phyloP scores from a whole-genome alignment of 805 yeast species.

The Metschnikowia picachoensis region DNA sequence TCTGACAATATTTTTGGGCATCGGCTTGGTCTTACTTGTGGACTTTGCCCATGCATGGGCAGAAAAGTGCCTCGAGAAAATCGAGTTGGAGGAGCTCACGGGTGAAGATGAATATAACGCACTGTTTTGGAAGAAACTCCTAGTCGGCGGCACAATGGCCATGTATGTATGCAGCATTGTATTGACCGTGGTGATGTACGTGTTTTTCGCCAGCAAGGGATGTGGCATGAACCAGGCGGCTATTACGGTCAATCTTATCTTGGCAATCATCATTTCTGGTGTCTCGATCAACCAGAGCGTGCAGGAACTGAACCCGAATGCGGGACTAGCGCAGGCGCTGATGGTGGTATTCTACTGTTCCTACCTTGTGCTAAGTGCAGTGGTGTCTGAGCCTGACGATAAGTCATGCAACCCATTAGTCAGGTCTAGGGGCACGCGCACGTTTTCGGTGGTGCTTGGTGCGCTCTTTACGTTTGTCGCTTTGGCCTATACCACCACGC shows the following conservation, averaged over 20 bases:
- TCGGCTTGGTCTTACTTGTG: conserved; percentile 84
- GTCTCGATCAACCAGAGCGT: conserved; percentile 77
- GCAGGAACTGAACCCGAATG: conserved; percentile 90
- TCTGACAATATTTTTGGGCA: conserved; percentile 79
- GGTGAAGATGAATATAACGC: conserved; percentile 48
- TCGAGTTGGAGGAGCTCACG: conserved; percentile 67
- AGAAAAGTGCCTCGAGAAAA: conserved; percentile 86
- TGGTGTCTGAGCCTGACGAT: conserved; percentile 96
- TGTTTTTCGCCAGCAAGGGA: conserved; percentile 74
- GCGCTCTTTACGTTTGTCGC: conserved; percentile 93
- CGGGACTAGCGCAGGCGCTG: conserved; percentile 94
- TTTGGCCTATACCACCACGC: conserved; percentile 92
- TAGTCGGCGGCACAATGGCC: conserved; percentile 79
- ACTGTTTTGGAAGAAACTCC: conserved; percentile 70
- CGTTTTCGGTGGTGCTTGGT: conserved; percentile 81
- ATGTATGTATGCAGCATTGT: conserved; percentile 77
- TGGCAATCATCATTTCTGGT: conserved; percentile 60
- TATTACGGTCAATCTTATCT: conserved; percentile 67
- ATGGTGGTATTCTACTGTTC: conserved; percentile 95
- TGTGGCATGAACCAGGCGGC: conserved; percentile 91
- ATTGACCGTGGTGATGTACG: conserved; percentile 75
- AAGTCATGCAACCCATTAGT: conserved; percentile 86
- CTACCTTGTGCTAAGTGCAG: conserved; percentile 85
- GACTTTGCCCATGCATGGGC: conserved; percentile 99
- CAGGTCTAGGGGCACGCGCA: conserved; percentile 85